These are phyloP conservation scores for Citrus sp. DNA, from an alignment of 345 rosid species.

Conservation along the genomic window DNA sequence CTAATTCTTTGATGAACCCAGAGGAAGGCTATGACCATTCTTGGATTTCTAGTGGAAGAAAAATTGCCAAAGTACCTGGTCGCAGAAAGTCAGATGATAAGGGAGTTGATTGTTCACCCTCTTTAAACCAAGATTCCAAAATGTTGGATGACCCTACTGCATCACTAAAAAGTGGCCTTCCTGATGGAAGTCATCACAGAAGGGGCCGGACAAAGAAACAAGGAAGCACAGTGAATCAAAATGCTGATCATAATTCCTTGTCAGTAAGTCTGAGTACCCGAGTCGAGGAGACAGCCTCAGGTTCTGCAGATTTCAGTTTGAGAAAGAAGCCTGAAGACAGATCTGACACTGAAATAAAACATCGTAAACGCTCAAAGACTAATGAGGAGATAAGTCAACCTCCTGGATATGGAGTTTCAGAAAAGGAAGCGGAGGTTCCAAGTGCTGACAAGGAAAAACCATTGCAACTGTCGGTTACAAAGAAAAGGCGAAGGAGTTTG, in stretches of 20 bases:
- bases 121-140: slow-evolving; percentile 24
- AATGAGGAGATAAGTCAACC: slow-evolving; percentile 7
- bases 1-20: slow-evolving; percentile 60
- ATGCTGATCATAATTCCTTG: slow-evolving; percentile 34
- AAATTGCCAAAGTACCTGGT: slow-evolving; percentile 21
- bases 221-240: slow-evolving; percentile 22
- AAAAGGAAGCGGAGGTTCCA: slow-evolving; percentile 22
- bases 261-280: slow-evolving; percentile 12
- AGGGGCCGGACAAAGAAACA: slow-evolving; percentile 34
- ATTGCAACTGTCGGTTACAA: slow-evolving; percentile 15
- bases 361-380: slow-evolving; percentile 25
- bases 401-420: slow-evolving; percentile 11
- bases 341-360: slow-evolving; percentile 24
- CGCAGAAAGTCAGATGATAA: slow-evolving; percentile 30
- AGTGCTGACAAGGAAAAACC: slow-evolving; percentile 23
- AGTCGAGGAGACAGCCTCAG: slow-evolving; percentile 15
- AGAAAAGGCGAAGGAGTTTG: slow-evolving; percentile 15
- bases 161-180: slow-evolving; percentile 10
- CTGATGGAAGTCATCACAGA: slow-evolving; percentile 26
- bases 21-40: slow-evolving; percentile 63
- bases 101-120: slow-evolving; percentile 20
- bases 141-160: slow-evolving; percentile 5
- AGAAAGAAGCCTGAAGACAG: slow-evolving; percentile 27
- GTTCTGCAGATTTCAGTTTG: slow-evolving; percentile 17
- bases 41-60: slow-evolving; percentile 37